These are phyloP conservation scores for Parafenestella ontariensis DNA, from an alignment of 2,329 filamentous ascomycete genomes.

Conservation along the genomic window DNA sequence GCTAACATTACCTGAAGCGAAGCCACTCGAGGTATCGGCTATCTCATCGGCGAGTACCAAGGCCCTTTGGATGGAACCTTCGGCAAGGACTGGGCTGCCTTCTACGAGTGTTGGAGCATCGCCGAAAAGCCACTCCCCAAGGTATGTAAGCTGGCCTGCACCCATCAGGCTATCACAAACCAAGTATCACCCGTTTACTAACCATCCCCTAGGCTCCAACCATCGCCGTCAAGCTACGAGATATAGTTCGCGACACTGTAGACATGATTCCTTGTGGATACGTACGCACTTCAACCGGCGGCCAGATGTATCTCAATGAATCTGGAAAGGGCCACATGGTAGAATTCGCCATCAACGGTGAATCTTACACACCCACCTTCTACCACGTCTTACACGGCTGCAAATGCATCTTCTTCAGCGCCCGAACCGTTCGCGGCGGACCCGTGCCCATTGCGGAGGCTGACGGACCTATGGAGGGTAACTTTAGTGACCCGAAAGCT, in stretches of 20 bases:
- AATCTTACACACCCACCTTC: background rate
- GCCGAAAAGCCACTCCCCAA: background rate
- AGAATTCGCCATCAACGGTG: background rate
- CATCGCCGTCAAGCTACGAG: background rate
- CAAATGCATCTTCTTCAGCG: background rate
- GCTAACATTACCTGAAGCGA: background rate
- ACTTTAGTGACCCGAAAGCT: background rate
- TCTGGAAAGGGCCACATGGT: background rate
- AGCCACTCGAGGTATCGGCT: conserved; percentile 4
- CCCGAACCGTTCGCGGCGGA: background rate
- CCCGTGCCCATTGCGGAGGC: background rate
- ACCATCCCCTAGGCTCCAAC: background rate
- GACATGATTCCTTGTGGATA: background rate
- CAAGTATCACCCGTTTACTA: background rate
- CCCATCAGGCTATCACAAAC: too few species aligned
- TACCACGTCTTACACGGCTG: background rate
- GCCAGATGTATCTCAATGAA: background rate
- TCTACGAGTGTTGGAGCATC: conserved; percentile 10
- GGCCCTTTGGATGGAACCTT: conserved; percentile 8
- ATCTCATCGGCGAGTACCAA: conserved; percentile 7
- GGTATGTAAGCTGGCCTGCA: background rate
- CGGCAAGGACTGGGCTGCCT: conserved; percentile 10
- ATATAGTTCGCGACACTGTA: background rate
- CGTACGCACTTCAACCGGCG: background rate
- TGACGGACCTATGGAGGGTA: background rate